Conservation (phyloP, 257 asterid species). For the Galeopsis tetrahit region DNA sequence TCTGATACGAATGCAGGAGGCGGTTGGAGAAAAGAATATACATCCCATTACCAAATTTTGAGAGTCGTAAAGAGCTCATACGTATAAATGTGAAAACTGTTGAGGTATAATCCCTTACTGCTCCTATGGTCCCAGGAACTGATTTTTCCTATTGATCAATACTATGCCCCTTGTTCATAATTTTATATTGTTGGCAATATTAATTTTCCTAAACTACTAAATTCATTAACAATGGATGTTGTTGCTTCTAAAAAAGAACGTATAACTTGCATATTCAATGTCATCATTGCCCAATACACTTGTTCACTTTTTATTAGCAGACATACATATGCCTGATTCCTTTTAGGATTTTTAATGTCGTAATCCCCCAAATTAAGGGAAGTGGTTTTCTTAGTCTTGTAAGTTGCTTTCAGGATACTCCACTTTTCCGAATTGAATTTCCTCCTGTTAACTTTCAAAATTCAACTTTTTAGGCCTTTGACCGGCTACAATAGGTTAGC, state of each 20-base stretch:
- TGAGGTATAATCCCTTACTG: constrained; percentile 58
- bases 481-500: no score
- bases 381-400: no score
- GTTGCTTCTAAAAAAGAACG: not conserved
- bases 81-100: constrained; percentile 84
- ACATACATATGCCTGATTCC: not conserved
- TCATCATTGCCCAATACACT: no score
- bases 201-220: not conserved
- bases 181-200: constrained; percentile 11
- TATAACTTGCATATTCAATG: not conserved
- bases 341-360: constrained; percentile 1
- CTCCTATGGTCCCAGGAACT: constrained; percentile 1
- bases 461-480: no score
- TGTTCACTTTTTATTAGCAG: not conserved
- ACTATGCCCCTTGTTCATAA: constrained; percentile 1
- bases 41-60: constrained; percentile 92
- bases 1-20: constrained; percentile 65
- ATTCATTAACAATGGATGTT: not conserved
- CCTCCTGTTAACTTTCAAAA: no score
- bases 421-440: no score
- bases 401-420: no score
- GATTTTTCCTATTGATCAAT: not conserved
- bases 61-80: constrained; percentile 90
- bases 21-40: constrained; percentile 93
- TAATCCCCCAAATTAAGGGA: no score